Evolutionary conservation across 2,329 filamentous ascomycete genomes (phyloP), one percentile per base, ranked within the genome.

Genomic region (Hawksworthiomyces lignivorus): DNA sequence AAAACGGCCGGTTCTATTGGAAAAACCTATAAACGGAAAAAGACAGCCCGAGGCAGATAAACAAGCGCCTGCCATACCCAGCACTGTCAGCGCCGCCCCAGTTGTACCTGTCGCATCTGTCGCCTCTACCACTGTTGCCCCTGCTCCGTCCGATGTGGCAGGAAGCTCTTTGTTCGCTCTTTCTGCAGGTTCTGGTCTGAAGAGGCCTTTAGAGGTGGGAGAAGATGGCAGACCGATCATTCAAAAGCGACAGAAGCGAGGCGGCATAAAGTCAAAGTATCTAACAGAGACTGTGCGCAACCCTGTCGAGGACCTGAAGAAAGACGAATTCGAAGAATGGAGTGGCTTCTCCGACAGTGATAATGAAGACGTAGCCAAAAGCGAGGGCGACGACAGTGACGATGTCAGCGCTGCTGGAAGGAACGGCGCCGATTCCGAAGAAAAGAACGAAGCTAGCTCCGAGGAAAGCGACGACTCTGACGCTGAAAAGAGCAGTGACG

Each of bases 121-220:
- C n/a, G n/a, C n/a, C n/a, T n/a, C n/a, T n/a, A n/a, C n/a, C n/a
- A n/a, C n/a, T n/a, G n/a, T n/a, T n/a, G n/a, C n/a, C n/a, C n/a
- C n/a, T 4, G 19, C 19, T 7, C 10, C 31, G n/a, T 2, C 35
- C n/a, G 3, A n/a, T 1, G 11, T 22, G 15, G 12, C 29, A 4
- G 32, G 28, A 11, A 37, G 28, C 38, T 49, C 45, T 5, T 15
- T 49, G 3, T 47, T 49, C 41, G 34, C 20, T 1, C 17, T 26
- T 3, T 34, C 54, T 11, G 64, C 77, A 40, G 92, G 92, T 17
- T 82, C 80, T 47, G 92, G 92, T 7, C 62, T 98, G 45, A 97
- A 97, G 60, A 75, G 89, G 31, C 87, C 89, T 2, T 68, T 98
- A 10, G 85, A 94, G 33, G 52, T 87, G 9, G 87, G 87, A 48